Percentiles rank a stretch among this genome's conserved stretches.
Conservation (phyloP, 768 basidiomycete genomes). For the Tricholoma matsutake region DNA sequence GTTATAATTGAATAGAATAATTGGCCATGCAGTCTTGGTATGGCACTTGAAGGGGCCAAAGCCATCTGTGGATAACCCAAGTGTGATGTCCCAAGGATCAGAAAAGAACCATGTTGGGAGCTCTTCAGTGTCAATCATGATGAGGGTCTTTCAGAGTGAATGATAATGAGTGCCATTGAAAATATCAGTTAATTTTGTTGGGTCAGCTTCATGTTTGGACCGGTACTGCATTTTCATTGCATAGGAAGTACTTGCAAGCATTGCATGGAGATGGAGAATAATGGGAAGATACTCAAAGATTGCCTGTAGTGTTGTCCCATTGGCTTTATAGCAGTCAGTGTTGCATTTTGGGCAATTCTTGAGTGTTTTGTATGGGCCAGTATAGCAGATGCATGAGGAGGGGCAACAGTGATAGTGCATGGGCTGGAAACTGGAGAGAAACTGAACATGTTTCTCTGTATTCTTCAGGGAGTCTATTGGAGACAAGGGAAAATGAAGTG, state of each 20-base stretch:
- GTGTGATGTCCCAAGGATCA: too few relatives aligned
- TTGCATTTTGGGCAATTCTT: constrained; percentile 35
- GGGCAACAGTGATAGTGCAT: constrained; percentile 38
- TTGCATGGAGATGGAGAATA: constrained; percentile 28
- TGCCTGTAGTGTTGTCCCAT: constrained; percentile 18
- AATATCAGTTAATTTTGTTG: constrained; percentile 26
- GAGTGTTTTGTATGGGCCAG: constrained; percentile 16
- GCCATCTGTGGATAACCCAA: too few relatives aligned
- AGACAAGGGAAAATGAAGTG: too few relatives aligned
- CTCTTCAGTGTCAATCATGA: too few relatives aligned
- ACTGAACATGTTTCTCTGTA: too few relatives aligned
- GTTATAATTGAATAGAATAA: too few relatives aligned
- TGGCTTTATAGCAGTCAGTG: neutral
- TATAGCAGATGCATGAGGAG: constrained; percentile 30
- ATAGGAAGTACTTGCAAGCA: constrained; percentile 12
- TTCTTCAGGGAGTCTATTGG: too few relatives aligned
- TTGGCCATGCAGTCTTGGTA: too few relatives aligned
- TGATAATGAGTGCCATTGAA: constrained; percentile 33
- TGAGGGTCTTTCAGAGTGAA: too few relatives aligned
- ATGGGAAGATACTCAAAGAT: constrained; percentile 37
- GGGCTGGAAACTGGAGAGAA: constrained; percentile 2
- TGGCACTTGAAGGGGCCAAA: too few relatives aligned
- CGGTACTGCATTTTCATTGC: constrained; percentile 28
- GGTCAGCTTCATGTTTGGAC: constrained; percentile 6
- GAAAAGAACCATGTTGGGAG: too few relatives aligned